Base-by-base conservation (phyloP, 2,329 filamentous ascomycete species). In the Proliferodiscus dingleyae region DNA sequence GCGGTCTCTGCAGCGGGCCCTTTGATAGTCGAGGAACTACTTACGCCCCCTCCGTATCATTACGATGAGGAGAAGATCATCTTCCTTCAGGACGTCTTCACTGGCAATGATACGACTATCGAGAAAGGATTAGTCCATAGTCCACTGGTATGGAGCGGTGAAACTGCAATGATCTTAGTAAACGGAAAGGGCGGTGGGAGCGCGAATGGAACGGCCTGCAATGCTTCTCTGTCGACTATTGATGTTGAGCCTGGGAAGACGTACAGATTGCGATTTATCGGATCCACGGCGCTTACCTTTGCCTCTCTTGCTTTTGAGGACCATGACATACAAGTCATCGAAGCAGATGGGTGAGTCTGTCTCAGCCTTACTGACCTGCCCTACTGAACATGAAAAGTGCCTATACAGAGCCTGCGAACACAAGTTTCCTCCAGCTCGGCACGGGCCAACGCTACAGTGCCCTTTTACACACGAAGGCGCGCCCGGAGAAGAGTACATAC, bases 41-140 rank as follows among this genome's bases (percentile, higher is more conserved):
- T 49, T 23, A n/a, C 40, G 6, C 6, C 23, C 8, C 8, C 22
- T 5, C 80, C 80, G 0, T 84, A 81, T 51, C 32, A 71, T 0
- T 85, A 83, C 52, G 78, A 85, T 45, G 80, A 77, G 2, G 82
- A 86, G 21, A 68, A 74, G 0, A 70, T 77, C 2, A 46, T 85
- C 2, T 60, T 71, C 9, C 61, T 84, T 2, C 67, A 71, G 3
- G 82, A 86, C 51, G 73, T 76, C 52, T 85, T 77, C 60, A 68
- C 67, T 28, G 71, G 73, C 41, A 70, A 71, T 1, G 79, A 85
- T 49, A 46, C 67, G 0, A 58, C 61, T 0, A 73, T 86, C 22
- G 71, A 75, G 45, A 47, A 65, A 0, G 77, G 74, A 0, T 65
- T 85, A 1, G 54, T 61, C 0, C 67, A 65, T 2, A 63, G 61